Base-by-base conservation (phyloP, 2,329 filamentous ascomycete genomes). In the Aureobasidium sp. region DNA sequence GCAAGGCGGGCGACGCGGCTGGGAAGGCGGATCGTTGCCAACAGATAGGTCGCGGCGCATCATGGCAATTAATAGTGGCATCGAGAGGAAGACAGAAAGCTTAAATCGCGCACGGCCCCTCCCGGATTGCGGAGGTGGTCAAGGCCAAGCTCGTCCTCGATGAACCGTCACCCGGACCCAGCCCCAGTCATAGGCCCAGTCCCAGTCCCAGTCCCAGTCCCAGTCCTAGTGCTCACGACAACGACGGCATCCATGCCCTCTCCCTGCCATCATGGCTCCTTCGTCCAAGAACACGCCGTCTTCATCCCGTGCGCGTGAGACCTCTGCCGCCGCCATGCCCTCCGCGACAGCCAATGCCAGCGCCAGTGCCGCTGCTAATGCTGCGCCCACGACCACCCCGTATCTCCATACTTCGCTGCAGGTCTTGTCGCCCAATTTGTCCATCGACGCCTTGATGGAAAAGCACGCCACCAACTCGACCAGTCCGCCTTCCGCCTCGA, bases 401-500 rank as follows among this genome's bases (percentile, higher is more conserved):
- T 88, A 87, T 71, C 82, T 91, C 58, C 83, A 87, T 63, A 83
- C 89, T 26, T 72, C 62, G 63, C 71, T 44, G 68, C 69, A 82
- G 82, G 66, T 78, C 77, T 66, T 83, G 84, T 70, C 81, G 34
- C 71, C 82, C 63, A 83, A 84, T 64, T 77, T 86, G 64, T 82
- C 81, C 17, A 83, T 88, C 70, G 88, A 91, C 66, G 86, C 89
- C 64, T 78, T 91, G 44, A 82, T 90, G 61, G 87, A 90, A 65
- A 79, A 82, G 51, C 80, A 78, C 68, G 80, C 80, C 55, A 79
- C 80, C 63, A 82, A 80, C 74, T 79, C 80, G 62, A 77, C 71
- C 36, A 73, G 73, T 48, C 74, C 76, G 63, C 79, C 84, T 62
- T 81, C 89, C 67, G 82, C 88, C 50, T 79, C 82, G 48, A 81